Evolutionary conservation across 805 yeast species (phyloP).

Genomic region (Candida ovalis): DNA sequence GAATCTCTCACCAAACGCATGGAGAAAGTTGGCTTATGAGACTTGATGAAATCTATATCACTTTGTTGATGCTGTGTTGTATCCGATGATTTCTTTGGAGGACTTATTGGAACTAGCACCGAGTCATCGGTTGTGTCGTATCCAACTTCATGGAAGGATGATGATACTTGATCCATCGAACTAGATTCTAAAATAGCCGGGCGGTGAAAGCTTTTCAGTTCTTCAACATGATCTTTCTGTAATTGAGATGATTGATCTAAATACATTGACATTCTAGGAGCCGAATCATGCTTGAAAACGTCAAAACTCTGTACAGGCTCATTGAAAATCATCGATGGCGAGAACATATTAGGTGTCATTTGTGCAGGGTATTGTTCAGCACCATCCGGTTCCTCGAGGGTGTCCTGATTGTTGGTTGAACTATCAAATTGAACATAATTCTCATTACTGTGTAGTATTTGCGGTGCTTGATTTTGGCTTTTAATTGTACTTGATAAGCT

Average conservation of each 20-base stretch:
- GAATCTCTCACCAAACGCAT: slow-evolving; percentile 24
- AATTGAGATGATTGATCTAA: background rate
- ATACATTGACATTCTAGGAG: background rate
- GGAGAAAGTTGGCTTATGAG: slow-evolving; percentile 18
- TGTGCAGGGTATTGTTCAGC: slow-evolving; percentile 2
- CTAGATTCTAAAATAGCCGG: slow-evolving; percentile 10
- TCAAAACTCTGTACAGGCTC: slow-evolving; percentile 24
- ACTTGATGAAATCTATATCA: slow-evolving; percentile 1
- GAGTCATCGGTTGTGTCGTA: slow-evolving; percentile 23
- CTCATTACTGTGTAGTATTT: background rate
- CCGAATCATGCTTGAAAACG: slow-evolving; percentile 16
- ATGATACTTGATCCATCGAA: slow-evolving; percentile 2
- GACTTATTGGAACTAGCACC: slow-evolving; percentile 3
- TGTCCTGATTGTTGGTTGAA: background rate
- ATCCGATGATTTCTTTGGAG: background rate
- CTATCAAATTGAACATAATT: slow-evolving; percentile 1
- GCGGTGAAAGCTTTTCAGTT: background rate
- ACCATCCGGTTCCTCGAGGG: too few relatives aligned
- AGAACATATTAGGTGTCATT: slow-evolving; percentile 28
- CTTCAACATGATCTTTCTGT: background rate
- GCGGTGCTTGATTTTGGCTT: slow-evolving; percentile 1
- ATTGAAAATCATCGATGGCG: slow-evolving; percentile 28
- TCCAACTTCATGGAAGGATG: slow-evolving; percentile 24
- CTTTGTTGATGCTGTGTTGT: background rate
- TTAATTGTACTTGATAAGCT: slow-evolving; percentile 28